phyloP scores from a whole-genome alignment of 441 rosid species.

The Euphorbia schlechtendalii region DNA sequence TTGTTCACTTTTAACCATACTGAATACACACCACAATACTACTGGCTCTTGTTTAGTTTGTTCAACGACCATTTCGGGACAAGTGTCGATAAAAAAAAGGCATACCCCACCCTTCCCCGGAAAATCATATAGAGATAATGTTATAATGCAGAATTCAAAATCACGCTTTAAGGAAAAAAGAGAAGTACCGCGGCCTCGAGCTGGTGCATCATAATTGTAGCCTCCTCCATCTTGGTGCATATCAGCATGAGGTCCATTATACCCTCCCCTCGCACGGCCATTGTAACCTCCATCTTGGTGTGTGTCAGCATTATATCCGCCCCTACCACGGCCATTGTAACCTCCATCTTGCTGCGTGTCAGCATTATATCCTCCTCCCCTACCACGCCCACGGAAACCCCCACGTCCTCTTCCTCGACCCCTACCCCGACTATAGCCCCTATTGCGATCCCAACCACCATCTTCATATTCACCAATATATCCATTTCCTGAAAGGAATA shows the following conservation, averaged over 20 bases:
- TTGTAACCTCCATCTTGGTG: too few species aligned
- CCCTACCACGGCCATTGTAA: too few species aligned
- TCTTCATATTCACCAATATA: constrained; percentile 58
- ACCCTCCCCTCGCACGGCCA: too few species aligned
- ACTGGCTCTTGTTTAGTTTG: not conserved
- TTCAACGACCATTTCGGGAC: not conserved
- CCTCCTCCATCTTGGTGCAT: constrained; percentile 30
- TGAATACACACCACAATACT: not conserved
- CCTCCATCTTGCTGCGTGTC: constrained; percentile 64
- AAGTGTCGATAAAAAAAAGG: not conserved
- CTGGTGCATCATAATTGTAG: constrained; percentile 53
- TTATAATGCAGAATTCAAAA: too few species aligned
- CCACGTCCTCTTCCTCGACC: constrained; percentile 79
- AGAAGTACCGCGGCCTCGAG: constrained; percentile 50
- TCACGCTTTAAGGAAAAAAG: not conserved
- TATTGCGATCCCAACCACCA: constrained; percentile 65
- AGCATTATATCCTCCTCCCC: constrained; percentile 59
- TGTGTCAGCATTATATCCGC: too few species aligned
- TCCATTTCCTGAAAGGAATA: constrained; percentile 44
- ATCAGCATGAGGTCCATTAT: too few species aligned
- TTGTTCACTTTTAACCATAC: not conserved
- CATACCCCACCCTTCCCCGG: not conserved
- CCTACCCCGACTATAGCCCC: constrained; percentile 59
- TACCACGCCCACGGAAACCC: constrained; percentile 61
- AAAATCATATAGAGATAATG: not conserved